Evolutionary conservation across 352 stramenopile genomes (phyloP).

Genomic region (Phytopythium mirpurense): DNA sequence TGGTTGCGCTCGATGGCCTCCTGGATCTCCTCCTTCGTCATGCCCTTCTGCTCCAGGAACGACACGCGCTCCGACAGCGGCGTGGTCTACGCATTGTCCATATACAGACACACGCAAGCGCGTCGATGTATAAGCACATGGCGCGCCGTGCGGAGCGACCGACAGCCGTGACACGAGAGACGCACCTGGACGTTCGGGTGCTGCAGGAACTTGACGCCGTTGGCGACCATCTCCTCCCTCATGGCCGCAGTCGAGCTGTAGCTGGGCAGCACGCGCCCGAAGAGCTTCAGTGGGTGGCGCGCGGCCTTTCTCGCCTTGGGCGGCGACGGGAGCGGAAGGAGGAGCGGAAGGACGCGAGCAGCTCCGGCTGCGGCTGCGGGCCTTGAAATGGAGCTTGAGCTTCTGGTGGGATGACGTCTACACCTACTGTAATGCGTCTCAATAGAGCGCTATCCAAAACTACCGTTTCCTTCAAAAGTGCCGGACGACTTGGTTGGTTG

Average conservation of each 20-base stretch:
- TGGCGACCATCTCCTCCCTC: conserved; percentile 70
- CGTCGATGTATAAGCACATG: neutral
- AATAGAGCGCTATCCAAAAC: neutral
- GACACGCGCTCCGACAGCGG: conserved; percentile 70
- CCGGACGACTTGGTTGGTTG: too few relatives aligned
- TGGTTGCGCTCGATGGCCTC: conserved; percentile 66
- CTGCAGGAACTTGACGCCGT: conserved; percentile 77
- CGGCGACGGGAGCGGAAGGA: too few relatives aligned
- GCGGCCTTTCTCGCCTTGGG: neutral
- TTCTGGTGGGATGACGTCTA: too few relatives aligned
- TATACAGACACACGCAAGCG: too few relatives aligned
- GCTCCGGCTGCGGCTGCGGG: too few relatives aligned
- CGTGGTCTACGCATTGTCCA: conserved; percentile 49
- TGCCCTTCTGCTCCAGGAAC: conserved; percentile 77
- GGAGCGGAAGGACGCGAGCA: too few relatives aligned
- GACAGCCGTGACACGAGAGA: neutral
- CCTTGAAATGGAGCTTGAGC: too few relatives aligned
- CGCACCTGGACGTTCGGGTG: conserved; percentile 69
- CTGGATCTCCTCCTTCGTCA: conserved; percentile 80
- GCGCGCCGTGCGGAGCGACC: neutral
- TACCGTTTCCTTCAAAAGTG: too few relatives aligned
- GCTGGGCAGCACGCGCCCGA: too few relatives aligned
- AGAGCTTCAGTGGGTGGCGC: too few relatives aligned
- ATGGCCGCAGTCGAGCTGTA: too few relatives aligned
- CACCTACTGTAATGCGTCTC: neutral